A percentile compares a stretch with the other conserved stretches of the same genome.
Conservation (phyloP, 2,329 filamentous ascomycete species). For the Fusarium piperis region DNA sequence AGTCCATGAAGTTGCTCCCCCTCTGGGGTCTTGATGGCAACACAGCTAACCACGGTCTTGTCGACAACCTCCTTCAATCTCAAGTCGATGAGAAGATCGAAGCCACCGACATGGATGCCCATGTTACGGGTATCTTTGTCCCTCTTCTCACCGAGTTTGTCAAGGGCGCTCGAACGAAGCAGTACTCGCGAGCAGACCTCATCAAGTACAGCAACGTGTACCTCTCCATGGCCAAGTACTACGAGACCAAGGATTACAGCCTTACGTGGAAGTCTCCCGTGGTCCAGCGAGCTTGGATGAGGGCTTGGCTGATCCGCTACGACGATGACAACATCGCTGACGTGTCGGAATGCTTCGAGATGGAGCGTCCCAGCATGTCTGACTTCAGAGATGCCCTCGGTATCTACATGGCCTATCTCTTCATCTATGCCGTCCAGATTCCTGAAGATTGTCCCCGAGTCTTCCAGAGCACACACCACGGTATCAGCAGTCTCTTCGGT, state of each 20-base stretch:
- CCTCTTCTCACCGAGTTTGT: conserved; percentile 31
- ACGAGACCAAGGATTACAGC: conserved; percentile 29
- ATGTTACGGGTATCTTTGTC: conserved; percentile 17
- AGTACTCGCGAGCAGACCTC: conserved; percentile 17
- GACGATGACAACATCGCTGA: conserved; percentile 24
- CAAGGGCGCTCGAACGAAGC: conserved; percentile 27
- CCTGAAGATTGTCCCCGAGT: conserved; percentile 28
- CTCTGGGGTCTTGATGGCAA: conserved; percentile 32
- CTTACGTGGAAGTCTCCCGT: conserved; percentile 24
- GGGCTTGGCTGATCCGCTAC: conserved; percentile 23
- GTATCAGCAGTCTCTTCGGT: conserved; percentile 32
- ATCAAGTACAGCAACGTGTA: conserved; percentile 30
- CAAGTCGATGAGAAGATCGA: conserved; percentile 31
- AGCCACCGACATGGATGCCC: conserved; percentile 13
- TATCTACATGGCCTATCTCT: conserved; percentile 29
- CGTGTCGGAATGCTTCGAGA: conserved; percentile 22
- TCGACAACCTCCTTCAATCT: conserved; percentile 28
- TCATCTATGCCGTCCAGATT: conserved; percentile 27
- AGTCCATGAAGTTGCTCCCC: conserved; percentile 29
- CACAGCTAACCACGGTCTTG: conserved; percentile 31
- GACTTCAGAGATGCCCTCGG: conserved; percentile 24
- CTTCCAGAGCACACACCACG: conserved; percentile 35
- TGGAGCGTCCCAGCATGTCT: conserved; percentile 24
- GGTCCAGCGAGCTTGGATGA: conserved; percentile 11
- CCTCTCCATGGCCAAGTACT: conserved; percentile 32